Evolutionary conservation across 305 asterid species (phyloP).

Genomic region (Coffea humblotiana): DNA sequence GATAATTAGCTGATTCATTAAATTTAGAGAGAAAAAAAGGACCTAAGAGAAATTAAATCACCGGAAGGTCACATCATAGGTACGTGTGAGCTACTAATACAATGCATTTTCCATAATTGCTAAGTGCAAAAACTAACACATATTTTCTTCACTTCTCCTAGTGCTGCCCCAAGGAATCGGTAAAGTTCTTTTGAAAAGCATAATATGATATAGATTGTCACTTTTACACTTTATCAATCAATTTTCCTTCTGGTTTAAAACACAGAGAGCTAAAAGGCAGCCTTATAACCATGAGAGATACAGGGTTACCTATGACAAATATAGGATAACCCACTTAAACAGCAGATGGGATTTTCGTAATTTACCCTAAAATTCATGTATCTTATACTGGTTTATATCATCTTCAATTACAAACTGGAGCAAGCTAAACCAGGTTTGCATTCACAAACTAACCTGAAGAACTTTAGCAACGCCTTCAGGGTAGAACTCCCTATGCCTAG

Average conservation of each 20-base stretch:
- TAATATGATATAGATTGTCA: not conserved
- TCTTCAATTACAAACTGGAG: conserved; percentile 20
- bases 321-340: not conserved
- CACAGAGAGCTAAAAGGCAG: not conserved
- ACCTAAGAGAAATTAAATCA: too few species aligned
- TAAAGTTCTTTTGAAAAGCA: not conserved
- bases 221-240: not conserved
- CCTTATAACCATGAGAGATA: not conserved
- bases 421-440: conserved; percentile 1
- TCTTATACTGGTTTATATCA: not conserved
- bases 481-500: conserved; percentile 98
- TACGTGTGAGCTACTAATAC: too few species aligned
- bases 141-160: not conserved
- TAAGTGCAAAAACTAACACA: not conserved
- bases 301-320: too few species aligned
- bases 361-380: too few species aligned
- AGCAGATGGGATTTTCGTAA: not conserved
- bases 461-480: conserved; percentile 98
- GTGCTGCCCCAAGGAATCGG: not conserved
- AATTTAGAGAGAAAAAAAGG: too few species aligned
- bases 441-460: conserved; percentile 63
- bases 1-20: too few species aligned
- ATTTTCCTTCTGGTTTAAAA: not conserved
- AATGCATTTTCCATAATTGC: too few species aligned
- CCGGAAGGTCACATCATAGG: too few species aligned